These are phyloP conservation scores for Chlorencoelia australis DNA, from an alignment of 2,329 filamentous ascomycete species.

Conservation along the genomic window DNA sequence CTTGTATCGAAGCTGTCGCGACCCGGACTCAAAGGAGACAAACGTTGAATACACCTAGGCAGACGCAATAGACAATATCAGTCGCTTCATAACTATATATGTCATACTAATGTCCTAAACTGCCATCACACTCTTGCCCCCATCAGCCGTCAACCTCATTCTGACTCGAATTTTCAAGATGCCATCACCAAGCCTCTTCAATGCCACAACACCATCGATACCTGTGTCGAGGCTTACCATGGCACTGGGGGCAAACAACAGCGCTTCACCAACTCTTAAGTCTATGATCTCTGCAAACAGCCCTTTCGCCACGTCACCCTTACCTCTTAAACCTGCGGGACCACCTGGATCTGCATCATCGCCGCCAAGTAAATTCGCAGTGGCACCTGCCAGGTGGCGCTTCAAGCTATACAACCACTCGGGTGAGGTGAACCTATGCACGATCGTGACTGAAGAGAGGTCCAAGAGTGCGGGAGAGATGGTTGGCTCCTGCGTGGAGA, in stretches of 20 bases:
- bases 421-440: constrained; percentile 62
- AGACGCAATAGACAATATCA: too few relatives aligned
- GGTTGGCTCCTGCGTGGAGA: constrained; percentile 70
- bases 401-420: constrained; percentile 39
- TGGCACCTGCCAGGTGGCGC: constrained; percentile 34
- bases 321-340: constrained; percentile 29
- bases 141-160: constrained; percentile 1
- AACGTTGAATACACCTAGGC: too few relatives aligned
- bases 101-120: too few relatives aligned
- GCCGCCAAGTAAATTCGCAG: constrained; percentile 28
- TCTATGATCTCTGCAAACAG: constrained; percentile 36
- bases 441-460: constrained; percentile 61
- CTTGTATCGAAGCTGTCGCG: too few relatives aligned
- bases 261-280: constrained; percentile 36
- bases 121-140: constrained; percentile 1
- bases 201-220: constrained; percentile 29
- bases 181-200: constrained; percentile 1
- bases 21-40: too few relatives aligned
- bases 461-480: constrained; percentile 59
- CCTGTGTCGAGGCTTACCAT: constrained; percentile 28
- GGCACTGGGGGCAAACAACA: constrained; percentile 38
- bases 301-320: constrained; percentile 15
- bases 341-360: constrained; percentile 17
- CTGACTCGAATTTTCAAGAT: neutral
- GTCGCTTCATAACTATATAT: too few relatives aligned